These are phyloP conservation scores for Ogataea nakhonphanomensis DNA, from an alignment of 805 yeast species.

Conservation along the genomic window DNA sequence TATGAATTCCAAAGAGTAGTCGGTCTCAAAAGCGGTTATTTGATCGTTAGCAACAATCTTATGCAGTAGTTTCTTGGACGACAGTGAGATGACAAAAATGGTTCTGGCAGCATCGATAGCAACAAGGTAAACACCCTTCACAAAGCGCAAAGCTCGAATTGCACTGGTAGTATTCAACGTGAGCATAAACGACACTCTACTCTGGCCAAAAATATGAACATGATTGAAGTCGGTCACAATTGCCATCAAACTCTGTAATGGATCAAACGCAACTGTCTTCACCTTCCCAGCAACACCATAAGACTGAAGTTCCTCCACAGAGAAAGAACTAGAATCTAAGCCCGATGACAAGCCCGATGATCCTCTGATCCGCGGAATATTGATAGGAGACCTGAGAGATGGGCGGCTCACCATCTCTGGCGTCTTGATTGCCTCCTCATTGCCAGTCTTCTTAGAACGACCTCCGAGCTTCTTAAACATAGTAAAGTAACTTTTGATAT, in stretches of 20 bases:
- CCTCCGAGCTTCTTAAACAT: slow-evolving; percentile 23
- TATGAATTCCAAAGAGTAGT: slow-evolving; percentile 87
- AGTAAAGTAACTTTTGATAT: not conserved
- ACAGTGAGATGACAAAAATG: slow-evolving; percentile 67
- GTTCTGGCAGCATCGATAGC: slow-evolving; percentile 61
- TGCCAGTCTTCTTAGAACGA: slow-evolving; percentile 13
- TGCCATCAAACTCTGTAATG: slow-evolving; percentile 83
- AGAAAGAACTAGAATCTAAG: slow-evolving; percentile 26
- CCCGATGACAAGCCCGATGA: slow-evolving; percentile 30
- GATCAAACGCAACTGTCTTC: slow-evolving; percentile 73
- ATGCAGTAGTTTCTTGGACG: slow-evolving; percentile 56
- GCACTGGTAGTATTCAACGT: slow-evolving; percentile 47
- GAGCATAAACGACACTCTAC: slow-evolving; percentile 69
- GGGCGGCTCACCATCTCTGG: slow-evolving; percentile 6
- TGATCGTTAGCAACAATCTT: slow-evolving; percentile 61
- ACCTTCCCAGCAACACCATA: slow-evolving; percentile 68
- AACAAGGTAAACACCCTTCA: slow-evolving; percentile 78
- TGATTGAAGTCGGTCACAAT: slow-evolving; percentile 68
- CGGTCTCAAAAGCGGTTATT: slow-evolving; percentile 68
- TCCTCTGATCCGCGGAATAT: slow-evolving; percentile 7
- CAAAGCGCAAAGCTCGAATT: slow-evolving; percentile 57
- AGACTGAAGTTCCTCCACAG: slow-evolving; percentile 31
- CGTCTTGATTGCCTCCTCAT: not conserved
- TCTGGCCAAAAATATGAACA: slow-evolving; percentile 79
- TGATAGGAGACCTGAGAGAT: slow-evolving; percentile 11